Conservation (phyloP, 225 moss, liverwort and hornwort genomes). For the Asterella californica region DNA sequence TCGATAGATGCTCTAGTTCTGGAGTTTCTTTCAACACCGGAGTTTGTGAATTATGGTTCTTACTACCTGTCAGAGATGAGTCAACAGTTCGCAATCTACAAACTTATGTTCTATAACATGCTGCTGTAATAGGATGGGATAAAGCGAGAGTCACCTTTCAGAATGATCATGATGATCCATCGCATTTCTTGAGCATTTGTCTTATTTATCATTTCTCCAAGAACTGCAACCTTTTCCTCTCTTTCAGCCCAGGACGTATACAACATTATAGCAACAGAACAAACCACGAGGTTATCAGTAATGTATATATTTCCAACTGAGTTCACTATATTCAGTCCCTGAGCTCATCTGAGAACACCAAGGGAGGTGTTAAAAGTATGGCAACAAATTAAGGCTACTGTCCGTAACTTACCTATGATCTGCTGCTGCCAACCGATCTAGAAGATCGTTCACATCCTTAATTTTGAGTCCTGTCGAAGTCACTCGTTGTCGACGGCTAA, state of each 20-base stretch:
- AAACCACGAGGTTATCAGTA: not conserved
- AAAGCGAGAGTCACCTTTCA: constrained; percentile 62
- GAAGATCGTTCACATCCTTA: constrained; percentile 74
- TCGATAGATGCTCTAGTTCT: no score
- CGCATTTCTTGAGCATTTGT: constrained; percentile 86
- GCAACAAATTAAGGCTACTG: not conserved
- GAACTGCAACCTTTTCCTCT: constrained; percentile 56
- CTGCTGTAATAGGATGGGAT: not conserved
- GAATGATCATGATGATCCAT: constrained; percentile 91
- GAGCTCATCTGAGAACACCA: not conserved
- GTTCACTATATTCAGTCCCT: not conserved
- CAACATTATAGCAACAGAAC: not conserved
- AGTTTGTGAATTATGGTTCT: not conserved
- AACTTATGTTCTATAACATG: not conserved
- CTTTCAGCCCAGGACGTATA: constrained; percentile 25
- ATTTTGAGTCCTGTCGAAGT: constrained; percentile 67
- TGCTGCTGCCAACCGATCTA: constrained; percentile 72
- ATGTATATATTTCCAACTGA: not conserved
- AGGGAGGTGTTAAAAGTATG: not conserved
- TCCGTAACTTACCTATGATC: constrained; percentile 44
- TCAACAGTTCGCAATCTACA: not conserved
- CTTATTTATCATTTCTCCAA: constrained; percentile 76
- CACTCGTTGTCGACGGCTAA: constrained; percentile 61
- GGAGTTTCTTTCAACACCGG: not conserved
- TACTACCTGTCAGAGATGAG: not conserved